A percentile compares a stretch with the other conserved stretches of the same genome.
Evolutionary conservation across 169 alveolate genomes (phyloP).

Genomic region (Perkinsus chesapeaki): DNA sequence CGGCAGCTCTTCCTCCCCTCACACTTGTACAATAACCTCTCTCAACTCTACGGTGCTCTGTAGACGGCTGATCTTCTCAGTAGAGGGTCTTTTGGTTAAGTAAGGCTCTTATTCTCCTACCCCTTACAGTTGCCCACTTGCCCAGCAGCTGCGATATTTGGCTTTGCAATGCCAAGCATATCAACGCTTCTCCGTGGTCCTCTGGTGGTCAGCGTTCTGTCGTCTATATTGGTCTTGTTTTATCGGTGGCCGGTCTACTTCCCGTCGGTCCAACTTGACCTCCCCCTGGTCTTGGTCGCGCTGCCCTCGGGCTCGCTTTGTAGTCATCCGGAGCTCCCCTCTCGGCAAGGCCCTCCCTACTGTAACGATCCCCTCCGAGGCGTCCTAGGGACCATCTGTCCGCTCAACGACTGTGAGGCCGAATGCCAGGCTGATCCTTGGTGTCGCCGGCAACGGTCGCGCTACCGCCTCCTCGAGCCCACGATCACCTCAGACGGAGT

Average conservation of each 20-base stretch:
- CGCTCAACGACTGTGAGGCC: not conserved
- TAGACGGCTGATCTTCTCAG: not conserved
- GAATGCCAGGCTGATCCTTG: not conserved
- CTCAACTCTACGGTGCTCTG: not conserved
- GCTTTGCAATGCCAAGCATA: not conserved
- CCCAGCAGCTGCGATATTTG: too few relatives aligned
- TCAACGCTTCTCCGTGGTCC: not conserved
- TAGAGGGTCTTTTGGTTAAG: not conserved
- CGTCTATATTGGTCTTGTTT: not conserved
- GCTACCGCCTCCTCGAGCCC: not conserved
- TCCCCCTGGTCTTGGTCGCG: not conserved
- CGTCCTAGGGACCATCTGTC: not conserved
- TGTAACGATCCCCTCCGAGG: not conserved
- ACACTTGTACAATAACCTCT: not conserved
- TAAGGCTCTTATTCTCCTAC: too few relatives aligned
- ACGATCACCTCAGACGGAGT: not conserved
- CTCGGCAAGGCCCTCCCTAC: not conserved
- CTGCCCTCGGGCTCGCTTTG: not conserved
- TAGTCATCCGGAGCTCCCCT: not conserved
- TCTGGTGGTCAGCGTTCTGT: not conserved
- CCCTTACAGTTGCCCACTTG: too few relatives aligned
- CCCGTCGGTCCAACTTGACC: not conserved
- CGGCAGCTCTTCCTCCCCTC: not conserved
- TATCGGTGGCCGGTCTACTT: not conserved
- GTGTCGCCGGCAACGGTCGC: not conserved